Conservation (phyloP, 805 yeast genomes). For the Kockiozyma suomiensis region DNA sequence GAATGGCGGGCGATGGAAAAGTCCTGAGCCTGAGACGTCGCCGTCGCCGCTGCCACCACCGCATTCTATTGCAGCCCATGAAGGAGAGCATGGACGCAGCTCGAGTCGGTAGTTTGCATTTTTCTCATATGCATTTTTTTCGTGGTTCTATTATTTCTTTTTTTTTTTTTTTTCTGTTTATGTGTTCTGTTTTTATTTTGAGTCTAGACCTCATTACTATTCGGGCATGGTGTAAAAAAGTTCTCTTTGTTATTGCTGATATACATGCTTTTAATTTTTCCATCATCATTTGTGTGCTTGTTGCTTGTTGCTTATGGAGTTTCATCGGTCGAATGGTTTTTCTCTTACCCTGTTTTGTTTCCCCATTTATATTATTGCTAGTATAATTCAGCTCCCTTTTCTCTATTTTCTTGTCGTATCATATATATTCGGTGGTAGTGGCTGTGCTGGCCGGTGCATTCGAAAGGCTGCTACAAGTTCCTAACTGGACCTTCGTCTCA, state of each 20-base stretch:
- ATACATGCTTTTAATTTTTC: background rate
- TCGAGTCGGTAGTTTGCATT: background rate
- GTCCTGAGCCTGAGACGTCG: background rate
- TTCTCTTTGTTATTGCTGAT: background rate
- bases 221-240: constrained; percentile 18
- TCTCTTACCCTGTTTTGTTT: background rate
- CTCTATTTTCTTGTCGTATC: too few species aligned
- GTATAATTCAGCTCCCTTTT: background rate
- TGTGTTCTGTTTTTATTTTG: background rate
- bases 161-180: background rate
- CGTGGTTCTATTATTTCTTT: background rate
- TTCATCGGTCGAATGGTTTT: constrained; percentile 1
- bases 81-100: background rate
- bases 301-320: background rate
- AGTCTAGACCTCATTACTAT: constrained; percentile 3
- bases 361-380: background rate
- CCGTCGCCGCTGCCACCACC: too few species aligned
- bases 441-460: too few species aligned
- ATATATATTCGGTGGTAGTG: too few species aligned
- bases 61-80: background rate
- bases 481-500: too few species aligned
- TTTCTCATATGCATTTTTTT: background rate
- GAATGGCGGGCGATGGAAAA: constrained; percentile 24
- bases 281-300: background rate
- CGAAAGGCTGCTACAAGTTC: too few species aligned